Conservation (phyloP, 306 rosid species). For the Glycine tomentella region DNA sequence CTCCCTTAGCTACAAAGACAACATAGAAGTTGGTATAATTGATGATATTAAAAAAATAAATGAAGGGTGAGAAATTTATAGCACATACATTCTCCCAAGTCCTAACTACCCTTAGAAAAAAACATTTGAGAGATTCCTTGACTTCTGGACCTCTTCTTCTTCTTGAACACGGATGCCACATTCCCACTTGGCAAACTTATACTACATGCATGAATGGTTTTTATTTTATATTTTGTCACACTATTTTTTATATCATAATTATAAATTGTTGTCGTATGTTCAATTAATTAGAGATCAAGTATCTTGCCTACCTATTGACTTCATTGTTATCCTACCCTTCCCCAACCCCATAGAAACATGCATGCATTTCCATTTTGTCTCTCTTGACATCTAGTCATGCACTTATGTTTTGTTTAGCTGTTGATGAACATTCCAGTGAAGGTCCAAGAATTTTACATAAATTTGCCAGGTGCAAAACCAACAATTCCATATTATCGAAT, state of each 20-base stretch:
- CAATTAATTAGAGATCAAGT: conserved; percentile 43
- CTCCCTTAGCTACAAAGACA: conserved; percentile 30
- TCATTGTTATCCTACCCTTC: conserved; percentile 43
- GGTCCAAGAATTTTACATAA: conserved; percentile 26
- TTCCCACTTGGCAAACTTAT: background rate
- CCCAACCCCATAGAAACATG: conserved; percentile 44
- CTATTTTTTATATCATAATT: conserved; percentile 6
- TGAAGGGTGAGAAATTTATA: conserved; percentile 46
- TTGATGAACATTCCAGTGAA: conserved; percentile 49
- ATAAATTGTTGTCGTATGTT: conserved; percentile 29
- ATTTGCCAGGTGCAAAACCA: conserved; percentile 41
- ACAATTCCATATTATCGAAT: conserved; percentile 36
- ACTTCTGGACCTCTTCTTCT: conserved; percentile 54
- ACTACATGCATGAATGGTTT: conserved; percentile 50
- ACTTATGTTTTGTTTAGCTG: conserved; percentile 40
- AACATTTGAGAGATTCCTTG: conserved; percentile 50
- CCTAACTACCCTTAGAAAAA: conserved; percentile 46
- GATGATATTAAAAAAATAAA: conserved; percentile 38
- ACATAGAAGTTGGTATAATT: conserved; percentile 34
- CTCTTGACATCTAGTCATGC: background rate
- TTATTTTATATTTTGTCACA: conserved; percentile 35
- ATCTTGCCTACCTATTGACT: conserved; percentile 62
- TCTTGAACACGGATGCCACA: conserved; percentile 42
- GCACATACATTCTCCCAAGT: conserved; percentile 52
- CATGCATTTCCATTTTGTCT: conserved; percentile 32